Percentiles rank a stretch among this genome's conserved stretches.
Evolutionary conservation across 2,329 filamentous ascomycete genomes (phyloP).

Genomic region (Aspergillus amoenus): DNA sequence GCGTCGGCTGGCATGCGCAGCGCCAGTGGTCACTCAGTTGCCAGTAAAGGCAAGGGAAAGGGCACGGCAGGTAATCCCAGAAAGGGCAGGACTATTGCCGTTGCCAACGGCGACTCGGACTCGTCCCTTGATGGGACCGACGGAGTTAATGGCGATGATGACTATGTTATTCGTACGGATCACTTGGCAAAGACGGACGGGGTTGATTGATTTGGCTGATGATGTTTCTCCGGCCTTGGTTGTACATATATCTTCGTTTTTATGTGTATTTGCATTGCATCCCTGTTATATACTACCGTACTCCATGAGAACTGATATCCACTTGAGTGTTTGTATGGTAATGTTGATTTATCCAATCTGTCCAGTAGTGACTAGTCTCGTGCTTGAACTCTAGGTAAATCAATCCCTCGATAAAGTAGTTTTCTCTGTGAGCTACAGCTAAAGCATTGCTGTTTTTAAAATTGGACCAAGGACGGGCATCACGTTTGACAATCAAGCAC

Average conservation of each 20-base stretch:
- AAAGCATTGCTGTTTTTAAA: too few species aligned
- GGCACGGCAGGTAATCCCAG: conserved; percentile 7
- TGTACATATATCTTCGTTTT: neutral
- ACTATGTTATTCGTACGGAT: conserved; percentile 41
- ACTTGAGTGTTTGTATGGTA: too few species aligned
- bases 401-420: too few species aligned
- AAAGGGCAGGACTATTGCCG: conserved; percentile 38
- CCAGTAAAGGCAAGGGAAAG: conserved; percentile 28
- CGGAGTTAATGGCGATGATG: conserved; percentile 33
- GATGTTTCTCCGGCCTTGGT: neutral
- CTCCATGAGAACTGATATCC: neutral
- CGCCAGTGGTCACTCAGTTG: conserved; percentile 30
- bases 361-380: too few species aligned
- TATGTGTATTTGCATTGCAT: neutral
- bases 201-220: conserved; percentile 3
- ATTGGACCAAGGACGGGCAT: too few species aligned
- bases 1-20: conserved; percentile 25
- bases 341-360: too few species aligned
- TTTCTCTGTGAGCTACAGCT: too few species aligned
- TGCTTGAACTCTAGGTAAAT: too few species aligned
- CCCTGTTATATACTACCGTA: neutral
- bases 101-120: conserved; percentile 34
- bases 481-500: too few species aligned
- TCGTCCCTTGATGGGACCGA: conserved; percentile 29
- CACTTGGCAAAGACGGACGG: conserved; percentile 26